phyloP scores from a whole-genome alignment of 2,329 filamentous ascomycete genomes.

The Aureobasidium subglaciale region DNA sequence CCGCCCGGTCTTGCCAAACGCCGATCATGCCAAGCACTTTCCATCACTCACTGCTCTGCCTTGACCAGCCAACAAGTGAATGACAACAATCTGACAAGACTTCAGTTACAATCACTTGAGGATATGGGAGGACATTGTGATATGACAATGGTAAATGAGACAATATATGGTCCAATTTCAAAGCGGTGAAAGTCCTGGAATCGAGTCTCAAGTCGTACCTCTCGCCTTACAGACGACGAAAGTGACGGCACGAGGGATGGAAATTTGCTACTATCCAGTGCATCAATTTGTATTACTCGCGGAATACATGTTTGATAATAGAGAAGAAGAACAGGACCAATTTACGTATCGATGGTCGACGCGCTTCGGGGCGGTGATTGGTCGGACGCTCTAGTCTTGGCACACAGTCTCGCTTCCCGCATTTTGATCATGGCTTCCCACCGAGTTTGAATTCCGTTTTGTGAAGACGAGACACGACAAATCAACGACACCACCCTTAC shows the following conservation, averaged over 20 bases:
- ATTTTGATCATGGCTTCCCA: not conserved
- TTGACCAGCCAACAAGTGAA: not conserved
- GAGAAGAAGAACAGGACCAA: not conserved
- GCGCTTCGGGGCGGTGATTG: not conserved
- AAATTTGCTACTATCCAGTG: too few species aligned
- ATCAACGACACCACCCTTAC: constrained; percentile 10
- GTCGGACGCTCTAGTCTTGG: not conserved
- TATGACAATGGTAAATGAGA: too few species aligned
- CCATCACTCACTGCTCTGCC: not conserved
- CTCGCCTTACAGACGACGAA: not conserved
- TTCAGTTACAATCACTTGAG: too few species aligned
- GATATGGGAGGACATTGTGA: too few species aligned
- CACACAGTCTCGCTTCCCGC: constrained; percentile 11
- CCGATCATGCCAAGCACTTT: constrained; percentile 6
- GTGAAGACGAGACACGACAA: constrained; percentile 11
- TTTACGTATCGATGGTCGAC: constrained; percentile 1
- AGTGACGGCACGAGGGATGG: too few species aligned
- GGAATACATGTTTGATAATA: too few species aligned
- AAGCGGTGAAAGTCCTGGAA: too few species aligned
- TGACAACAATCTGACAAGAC: not conserved
- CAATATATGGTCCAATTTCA: too few species aligned
- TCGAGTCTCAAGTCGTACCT: not conserved
- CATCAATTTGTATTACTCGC: too few species aligned
- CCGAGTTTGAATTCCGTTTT: not conserved
- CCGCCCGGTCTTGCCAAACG: not conserved